Evolutionary conservation across 2,329 filamentous ascomycete genomes (phyloP).

Genomic region (Botrytis fabae): DNA sequence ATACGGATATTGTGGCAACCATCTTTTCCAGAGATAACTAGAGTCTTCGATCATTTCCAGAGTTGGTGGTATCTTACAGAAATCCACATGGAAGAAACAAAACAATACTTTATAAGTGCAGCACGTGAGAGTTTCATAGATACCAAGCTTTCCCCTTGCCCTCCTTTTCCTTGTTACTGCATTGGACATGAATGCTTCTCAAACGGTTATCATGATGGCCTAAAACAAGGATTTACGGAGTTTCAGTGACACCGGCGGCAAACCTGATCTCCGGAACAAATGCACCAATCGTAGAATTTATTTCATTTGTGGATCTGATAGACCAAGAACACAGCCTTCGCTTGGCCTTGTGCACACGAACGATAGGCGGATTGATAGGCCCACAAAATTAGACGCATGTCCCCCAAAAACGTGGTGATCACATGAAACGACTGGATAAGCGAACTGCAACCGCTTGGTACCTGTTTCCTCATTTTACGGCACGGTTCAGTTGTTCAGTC

Average conservation of each 20-base stretch:
- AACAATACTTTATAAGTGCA: not conserved
- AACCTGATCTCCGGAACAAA: constrained; percentile 4
- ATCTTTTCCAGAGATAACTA: not conserved
- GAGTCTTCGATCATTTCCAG: not conserved
- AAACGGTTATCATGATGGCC: not conserved
- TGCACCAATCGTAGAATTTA: constrained; percentile 7
- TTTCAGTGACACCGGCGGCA: not conserved
- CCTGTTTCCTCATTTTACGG: not conserved
- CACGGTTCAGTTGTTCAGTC: not conserved
- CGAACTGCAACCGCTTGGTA: constrained; percentile 15
- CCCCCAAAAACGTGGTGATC: constrained; percentile 5
- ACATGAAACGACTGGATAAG: constrained; percentile 4
- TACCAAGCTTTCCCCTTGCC: not conserved
- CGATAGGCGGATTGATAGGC: constrained; percentile 13
- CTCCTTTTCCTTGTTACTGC: not conserved
- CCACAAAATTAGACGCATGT: constrained; percentile 19
- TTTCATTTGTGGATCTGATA: not conserved
- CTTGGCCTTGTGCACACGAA: not conserved
- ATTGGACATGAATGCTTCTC: constrained; percentile 3
- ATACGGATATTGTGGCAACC: not conserved
- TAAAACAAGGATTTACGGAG: not conserved
- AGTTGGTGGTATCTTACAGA: not conserved
- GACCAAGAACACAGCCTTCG: constrained; percentile 9
- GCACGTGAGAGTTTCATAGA: not conserved
- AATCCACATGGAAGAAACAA: not conserved